These are phyloP conservation scores for Sesbania bispinosa DNA, from an alignment of 306 rosid species.

Conservation along the genomic window DNA sequence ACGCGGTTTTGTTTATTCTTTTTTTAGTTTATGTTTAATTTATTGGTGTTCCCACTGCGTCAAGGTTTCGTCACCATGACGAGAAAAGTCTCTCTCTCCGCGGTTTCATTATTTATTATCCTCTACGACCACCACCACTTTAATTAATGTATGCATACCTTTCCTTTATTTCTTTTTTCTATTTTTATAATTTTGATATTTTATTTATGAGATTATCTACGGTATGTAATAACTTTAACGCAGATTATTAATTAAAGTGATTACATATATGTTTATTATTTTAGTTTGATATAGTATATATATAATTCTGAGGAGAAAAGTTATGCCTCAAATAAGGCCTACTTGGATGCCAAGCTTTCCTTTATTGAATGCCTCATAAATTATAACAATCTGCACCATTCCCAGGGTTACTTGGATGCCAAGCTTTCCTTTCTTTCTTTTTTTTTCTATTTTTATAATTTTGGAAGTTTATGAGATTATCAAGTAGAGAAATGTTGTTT, in stretches of 20 bases:
- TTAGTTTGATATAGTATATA: too few species aligned
- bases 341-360: too few species aligned
- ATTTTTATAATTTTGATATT: not conserved
- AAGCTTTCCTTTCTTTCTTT: not conserved
- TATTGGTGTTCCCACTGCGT: slow-evolving; percentile 73
- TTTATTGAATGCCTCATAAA: too few species aligned
- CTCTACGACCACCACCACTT: slow-evolving; percentile 17
- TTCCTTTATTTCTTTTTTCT: not conserved
- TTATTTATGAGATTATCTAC: not conserved
- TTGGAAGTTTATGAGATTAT: too few species aligned
- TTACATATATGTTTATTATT: too few species aligned
- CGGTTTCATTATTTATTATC: slow-evolving; percentile 22
- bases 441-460: not conserved
- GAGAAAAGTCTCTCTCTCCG: slow-evolving; percentile 25
- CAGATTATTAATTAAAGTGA: too few species aligned
- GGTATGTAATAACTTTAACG: too few species aligned
- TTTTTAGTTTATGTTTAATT: not conserved
- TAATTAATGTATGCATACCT: slow-evolving; percentile 18
- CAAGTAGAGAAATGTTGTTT: too few species aligned
- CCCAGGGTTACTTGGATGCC: too few species aligned
- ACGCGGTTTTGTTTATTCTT: slow-evolving; percentile 57
- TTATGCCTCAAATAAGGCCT: too few species aligned
- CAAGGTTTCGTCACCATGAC: slow-evolving; percentile 64
- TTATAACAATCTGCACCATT: too few species aligned
- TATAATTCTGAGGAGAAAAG: too few species aligned